Percentiles rank a stretch among this genome's conserved stretches.
Conservation (phyloP, 371 early-diverging fungal genomes). For the Mucor circinelloides region DNA sequence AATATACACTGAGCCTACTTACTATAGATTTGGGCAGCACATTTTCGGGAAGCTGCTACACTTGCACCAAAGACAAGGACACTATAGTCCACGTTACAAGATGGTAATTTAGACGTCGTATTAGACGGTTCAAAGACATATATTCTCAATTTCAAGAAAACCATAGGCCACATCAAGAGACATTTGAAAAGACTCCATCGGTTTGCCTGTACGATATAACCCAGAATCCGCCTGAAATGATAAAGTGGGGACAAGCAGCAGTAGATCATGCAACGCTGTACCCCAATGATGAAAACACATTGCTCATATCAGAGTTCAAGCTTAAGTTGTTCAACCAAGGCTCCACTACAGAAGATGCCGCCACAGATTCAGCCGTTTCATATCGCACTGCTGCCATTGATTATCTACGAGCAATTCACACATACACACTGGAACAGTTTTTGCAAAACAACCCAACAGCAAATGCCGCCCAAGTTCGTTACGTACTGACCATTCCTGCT, state of each 20-base stretch:
- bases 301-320: background rate
- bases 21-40: constrained; percentile 13
- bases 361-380: background rate
- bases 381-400: constrained; percentile 9
- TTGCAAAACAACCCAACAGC: background rate
- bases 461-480: background rate
- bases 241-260: constrained; percentile 13
- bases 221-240: background rate
- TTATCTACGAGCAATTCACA: constrained; percentile 5
- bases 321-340: background rate
- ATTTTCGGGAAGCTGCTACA: constrained; percentile 14
- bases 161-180: constrained; percentile 8
- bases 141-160: background rate
- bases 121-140: background rate
- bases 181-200: constrained; percentile 9
- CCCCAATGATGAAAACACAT: background rate
- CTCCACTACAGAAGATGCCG: background rate
- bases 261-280: background rate
- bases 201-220: constrained; percentile 8
- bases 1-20: background rate
- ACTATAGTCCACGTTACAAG: background rate
- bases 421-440: background rate
- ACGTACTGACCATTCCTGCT: constrained; percentile 42
- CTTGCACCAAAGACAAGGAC: background rate
- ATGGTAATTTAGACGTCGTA: background rate